phyloP scores from a whole-genome alignment of 1,284 basidiomycete genomes.

The Hypsizygus ulmarius region DNA sequence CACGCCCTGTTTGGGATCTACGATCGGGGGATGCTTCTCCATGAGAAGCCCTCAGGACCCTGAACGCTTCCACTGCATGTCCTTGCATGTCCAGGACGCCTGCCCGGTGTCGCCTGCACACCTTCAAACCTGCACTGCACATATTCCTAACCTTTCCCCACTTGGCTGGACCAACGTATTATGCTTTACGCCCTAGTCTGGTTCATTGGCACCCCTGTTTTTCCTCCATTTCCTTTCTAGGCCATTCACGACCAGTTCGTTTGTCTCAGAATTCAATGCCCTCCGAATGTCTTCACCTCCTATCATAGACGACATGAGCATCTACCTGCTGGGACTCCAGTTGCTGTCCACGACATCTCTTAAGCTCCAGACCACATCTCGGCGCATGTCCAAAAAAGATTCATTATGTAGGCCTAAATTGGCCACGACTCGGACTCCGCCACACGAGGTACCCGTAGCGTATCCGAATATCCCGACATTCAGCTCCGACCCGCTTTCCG shows the following conservation, averaged over 20 bases:
- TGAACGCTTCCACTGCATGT: slow-evolving; percentile 1
- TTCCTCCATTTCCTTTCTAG: slow-evolving; percentile 10
- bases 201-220: slow-evolving; percentile 8
- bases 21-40: slow-evolving; percentile 19
- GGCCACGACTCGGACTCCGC: slow-evolving; percentile 4
- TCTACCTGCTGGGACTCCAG: neutral
- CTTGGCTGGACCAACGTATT: neutral
- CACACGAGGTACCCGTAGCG: slow-evolving; percentile 8
- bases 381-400: slow-evolving; percentile 1
- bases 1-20: slow-evolving; percentile 17
- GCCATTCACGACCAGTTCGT: slow-evolving; percentile 8
- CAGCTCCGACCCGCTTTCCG: slow-evolving; percentile 24
- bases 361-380: neutral
- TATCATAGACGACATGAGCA: slow-evolving; percentile 14
- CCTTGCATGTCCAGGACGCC: slow-evolving; percentile 1
- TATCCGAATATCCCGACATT: slow-evolving; percentile 17
- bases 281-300: slow-evolving; percentile 8
- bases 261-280: slow-evolving; percentile 18
- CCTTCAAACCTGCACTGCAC: slow-evolving; percentile 3
- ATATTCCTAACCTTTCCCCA: neutral
- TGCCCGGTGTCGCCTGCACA: slow-evolving; percentile 4
- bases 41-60: slow-evolving; percentile 8
- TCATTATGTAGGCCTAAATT: slow-evolving; percentile 3
- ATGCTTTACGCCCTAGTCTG: slow-evolving; percentile 2
- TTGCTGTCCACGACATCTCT: neutral